These are phyloP conservation scores for Centaurea solstitialis DNA, from an alignment of 129 eudicot species.

Conservation along the genomic window DNA sequence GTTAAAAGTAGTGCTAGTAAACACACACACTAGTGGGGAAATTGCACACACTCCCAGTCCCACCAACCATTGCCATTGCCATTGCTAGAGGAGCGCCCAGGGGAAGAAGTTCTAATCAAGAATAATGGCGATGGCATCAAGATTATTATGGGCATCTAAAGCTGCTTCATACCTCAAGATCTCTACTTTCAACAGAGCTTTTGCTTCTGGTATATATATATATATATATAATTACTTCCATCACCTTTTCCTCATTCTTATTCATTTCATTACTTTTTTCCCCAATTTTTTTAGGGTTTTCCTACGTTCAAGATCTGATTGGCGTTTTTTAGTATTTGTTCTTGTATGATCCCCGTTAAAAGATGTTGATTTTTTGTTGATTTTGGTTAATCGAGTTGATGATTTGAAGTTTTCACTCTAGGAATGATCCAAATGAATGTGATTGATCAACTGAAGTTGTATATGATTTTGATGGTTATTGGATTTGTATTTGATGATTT, in stretches of 20 bases:
- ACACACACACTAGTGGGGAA: conserved; percentile 6
- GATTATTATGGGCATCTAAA: conserved; percentile 52
- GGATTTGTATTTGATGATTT: not conserved
- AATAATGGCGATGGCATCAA: conserved; percentile 46
- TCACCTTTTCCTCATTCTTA: not conserved
- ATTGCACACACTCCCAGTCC: not conserved
- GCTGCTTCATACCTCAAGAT: conserved; percentile 56
- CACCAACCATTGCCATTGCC: conserved; percentile 10
- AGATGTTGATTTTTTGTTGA: not conserved
- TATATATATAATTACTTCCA: conserved; percentile 19
- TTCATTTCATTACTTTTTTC: not conserved
- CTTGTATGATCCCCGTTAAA: conserved; percentile 17
- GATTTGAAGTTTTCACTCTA: not conserved
- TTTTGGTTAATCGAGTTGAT: not conserved
- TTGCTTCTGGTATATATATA: conserved; percentile 86
- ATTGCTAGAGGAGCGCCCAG: conserved; percentile 4
- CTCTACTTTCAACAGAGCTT: conserved; percentile 55
- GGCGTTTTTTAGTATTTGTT: conserved; percentile 12
- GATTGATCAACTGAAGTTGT: not conserved
- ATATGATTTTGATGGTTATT: not conserved
- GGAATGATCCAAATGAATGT: not conserved
- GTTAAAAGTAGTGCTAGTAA: not conserved
- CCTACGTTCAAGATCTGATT: conserved; percentile 29
- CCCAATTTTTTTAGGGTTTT: conserved; percentile 8
- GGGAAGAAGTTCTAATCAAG: conserved; percentile 2